A percentile compares a stretch with the other conserved stretches of the same genome.
These are phyloP conservation scores for Penicillium oxalicum DNA, from an alignment of 2,329 filamentous ascomycete genomes.

Conservation along the genomic window DNA sequence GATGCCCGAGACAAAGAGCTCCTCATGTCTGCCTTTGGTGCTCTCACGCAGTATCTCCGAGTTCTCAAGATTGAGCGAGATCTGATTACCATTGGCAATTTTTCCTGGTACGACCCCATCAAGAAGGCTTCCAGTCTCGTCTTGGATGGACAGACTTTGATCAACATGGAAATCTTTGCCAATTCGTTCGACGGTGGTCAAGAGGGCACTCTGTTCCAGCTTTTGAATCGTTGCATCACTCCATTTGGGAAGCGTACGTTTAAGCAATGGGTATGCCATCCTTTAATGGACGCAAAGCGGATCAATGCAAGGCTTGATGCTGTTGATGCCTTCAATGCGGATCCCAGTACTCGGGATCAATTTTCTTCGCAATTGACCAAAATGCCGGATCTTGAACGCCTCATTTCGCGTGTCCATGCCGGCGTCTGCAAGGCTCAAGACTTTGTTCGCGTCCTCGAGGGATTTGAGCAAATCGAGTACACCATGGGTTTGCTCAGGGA, in stretches of 20 bases:
- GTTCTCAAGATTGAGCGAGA: slow-evolving; percentile 83
- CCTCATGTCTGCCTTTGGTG: slow-evolving; percentile 86
- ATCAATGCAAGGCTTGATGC: slow-evolving; percentile 94
- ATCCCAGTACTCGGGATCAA: slow-evolving; percentile 71
- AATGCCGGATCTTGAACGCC: slow-evolving; percentile 86
- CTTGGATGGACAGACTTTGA: slow-evolving; percentile 89
- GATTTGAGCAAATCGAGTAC: slow-evolving; percentile 96
- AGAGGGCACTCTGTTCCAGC: slow-evolving; percentile 81
- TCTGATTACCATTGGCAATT: slow-evolving; percentile 82
- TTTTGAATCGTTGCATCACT: slow-evolving; percentile 90
- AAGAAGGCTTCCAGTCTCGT: slow-evolving; percentile 83
- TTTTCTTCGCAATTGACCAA: slow-evolving; percentile 84
- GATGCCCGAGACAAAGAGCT: slow-evolving; percentile 71
- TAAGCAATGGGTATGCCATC: slow-evolving; percentile 95
- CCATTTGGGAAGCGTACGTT: slow-evolving; percentile 96
- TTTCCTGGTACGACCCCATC: slow-evolving; percentile 87
- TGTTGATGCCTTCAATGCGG: slow-evolving; percentile 84
- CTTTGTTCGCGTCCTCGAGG: slow-evolving; percentile 87
- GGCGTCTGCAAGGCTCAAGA: slow-evolving; percentile 85
- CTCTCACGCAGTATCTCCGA: slow-evolving; percentile 77
- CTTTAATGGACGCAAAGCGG: slow-evolving; percentile 73
- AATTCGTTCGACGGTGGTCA: slow-evolving; percentile 82
- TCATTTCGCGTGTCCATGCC: slow-evolving; percentile 92
- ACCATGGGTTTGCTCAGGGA: slow-evolving; percentile 74
- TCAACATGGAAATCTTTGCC: slow-evolving; percentile 95